Conservation (phyloP, 2,329 filamentous ascomycete species). For the Fusarium veterinarium region DNA sequence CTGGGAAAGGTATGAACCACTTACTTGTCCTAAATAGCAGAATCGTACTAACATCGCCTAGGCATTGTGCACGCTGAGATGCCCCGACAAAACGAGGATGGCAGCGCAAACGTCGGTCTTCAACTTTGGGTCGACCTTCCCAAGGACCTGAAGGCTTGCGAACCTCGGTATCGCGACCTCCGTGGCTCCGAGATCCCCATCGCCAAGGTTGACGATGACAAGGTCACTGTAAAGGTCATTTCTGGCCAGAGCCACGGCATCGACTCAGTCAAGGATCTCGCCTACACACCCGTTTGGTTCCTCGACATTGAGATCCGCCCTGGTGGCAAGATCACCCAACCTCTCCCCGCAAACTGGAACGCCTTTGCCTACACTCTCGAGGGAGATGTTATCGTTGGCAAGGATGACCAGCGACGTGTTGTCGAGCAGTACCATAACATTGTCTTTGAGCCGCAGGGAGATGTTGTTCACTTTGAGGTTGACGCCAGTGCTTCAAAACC, state of each 20-base stretch:
- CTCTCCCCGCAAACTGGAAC: slow-evolving; percentile 85
- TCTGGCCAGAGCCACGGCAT: slow-evolving; percentile 85
- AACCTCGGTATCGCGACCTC: slow-evolving; percentile 92
- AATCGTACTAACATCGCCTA: slow-evolving; percentile 37
- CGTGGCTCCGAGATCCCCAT: slow-evolving; percentile 81
- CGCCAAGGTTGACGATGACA: slow-evolving; percentile 76
- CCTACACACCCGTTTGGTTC: slow-evolving; percentile 98
- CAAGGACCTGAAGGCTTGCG: slow-evolving; percentile 82
- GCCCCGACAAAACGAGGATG: slow-evolving; percentile 82
- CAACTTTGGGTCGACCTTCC: slow-evolving; percentile 97
- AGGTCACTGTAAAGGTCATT: slow-evolving; percentile 88
- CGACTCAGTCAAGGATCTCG: slow-evolving; percentile 88
- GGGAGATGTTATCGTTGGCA: slow-evolving; percentile 74
- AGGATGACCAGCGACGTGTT: slow-evolving; percentile 60
- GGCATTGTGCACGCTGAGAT: slow-evolving; percentile 98
- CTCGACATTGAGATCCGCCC: slow-evolving; percentile 85
- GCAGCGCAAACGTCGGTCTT: slow-evolving; percentile 83
- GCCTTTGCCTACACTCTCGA: slow-evolving; percentile 88
- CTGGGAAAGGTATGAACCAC: slow-evolving; percentile 63
- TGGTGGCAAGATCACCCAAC: slow-evolving; percentile 80
- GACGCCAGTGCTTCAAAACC: slow-evolving; percentile 70
- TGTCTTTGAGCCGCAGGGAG: slow-evolving; percentile 84
- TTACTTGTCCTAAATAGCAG: not conserved
- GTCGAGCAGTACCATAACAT: slow-evolving; percentile 86
- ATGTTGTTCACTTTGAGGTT: slow-evolving; percentile 78